Conservation (phyloP, 2,329 filamentous ascomycete species). For the Aureobasidium sp. region DNA sequence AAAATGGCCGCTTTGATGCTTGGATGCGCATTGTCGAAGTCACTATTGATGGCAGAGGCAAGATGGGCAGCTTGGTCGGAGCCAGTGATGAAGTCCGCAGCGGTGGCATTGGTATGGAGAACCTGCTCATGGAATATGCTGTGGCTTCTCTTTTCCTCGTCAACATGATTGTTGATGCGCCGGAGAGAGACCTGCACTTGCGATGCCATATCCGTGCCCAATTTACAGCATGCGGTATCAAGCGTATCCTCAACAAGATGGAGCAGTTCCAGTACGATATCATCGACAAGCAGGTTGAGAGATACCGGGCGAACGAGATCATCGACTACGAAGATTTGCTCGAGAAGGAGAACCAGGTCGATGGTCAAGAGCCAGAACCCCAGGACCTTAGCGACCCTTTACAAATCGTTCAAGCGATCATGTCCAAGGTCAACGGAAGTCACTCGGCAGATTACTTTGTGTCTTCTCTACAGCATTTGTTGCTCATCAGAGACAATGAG, state of each 20-base stretch:
- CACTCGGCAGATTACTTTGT: slow-evolving; percentile 92
- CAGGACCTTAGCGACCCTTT: slow-evolving; percentile 88
- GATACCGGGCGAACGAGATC: slow-evolving; percentile 85
- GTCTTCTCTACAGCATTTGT: slow-evolving; percentile 87
- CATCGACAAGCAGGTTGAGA: slow-evolving; percentile 96
- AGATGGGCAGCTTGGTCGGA: slow-evolving; percentile 96
- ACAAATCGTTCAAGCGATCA: slow-evolving; percentile 91
- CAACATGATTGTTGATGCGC: slow-evolving; percentile 93
- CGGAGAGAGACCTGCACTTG: slow-evolving; percentile 79
- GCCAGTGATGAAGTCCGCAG: slow-evolving; percentile 94
- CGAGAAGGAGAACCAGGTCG: slow-evolving; percentile 81
- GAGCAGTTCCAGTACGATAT: slow-evolving; percentile 96
- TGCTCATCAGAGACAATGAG: slow-evolving; percentile 85
- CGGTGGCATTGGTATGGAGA: slow-evolving; percentile 97
- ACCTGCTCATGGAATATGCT: slow-evolving; percentile 97
- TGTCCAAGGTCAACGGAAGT: slow-evolving; percentile 71
- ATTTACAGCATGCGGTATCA: slow-evolving; percentile 92
- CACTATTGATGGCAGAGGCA: slow-evolving; percentile 90
- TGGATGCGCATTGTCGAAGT: slow-evolving; percentile 99
- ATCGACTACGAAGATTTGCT: slow-evolving; percentile 98
- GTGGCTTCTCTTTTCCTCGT: slow-evolving; percentile 89
- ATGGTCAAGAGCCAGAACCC: slow-evolving; percentile 73
- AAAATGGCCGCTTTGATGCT: slow-evolving; percentile 92
- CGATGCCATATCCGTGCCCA: slow-evolving; percentile 92
- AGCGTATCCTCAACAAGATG: slow-evolving; percentile 92